Conservation (phyloP, 495 filamentous ascomycete genomes). For the Penicillium cosmopolitanum region DNA sequence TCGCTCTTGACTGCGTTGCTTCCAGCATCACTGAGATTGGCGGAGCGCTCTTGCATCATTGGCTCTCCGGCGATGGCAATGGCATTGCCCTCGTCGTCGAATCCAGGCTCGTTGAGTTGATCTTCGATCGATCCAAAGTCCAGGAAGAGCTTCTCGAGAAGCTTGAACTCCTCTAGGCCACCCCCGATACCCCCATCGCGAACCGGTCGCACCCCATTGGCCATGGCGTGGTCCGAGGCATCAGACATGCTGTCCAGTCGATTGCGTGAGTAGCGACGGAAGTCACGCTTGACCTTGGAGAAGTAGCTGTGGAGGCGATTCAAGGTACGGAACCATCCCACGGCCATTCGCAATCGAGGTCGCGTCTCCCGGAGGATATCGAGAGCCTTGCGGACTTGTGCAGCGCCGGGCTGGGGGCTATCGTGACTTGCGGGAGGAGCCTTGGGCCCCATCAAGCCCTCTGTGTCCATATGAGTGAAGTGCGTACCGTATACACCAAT, state of each 20-base stretch:
- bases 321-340: conserved; percentile 71
- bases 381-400: conserved; percentile 53
- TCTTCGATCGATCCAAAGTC: conserved; percentile 60
- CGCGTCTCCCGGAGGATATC: conserved; percentile 66
- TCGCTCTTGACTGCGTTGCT: conserved; percentile 50
- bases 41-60: conserved; percentile 37
- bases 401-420: conserved; percentile 35
- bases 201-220: conserved; percentile 46
- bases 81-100: conserved; percentile 40
- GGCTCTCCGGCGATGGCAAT: conserved; percentile 25
- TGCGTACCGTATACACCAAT: conserved; percentile 68
- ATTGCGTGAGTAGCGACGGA: conserved; percentile 51
- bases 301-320: conserved; percentile 71
- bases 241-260: conserved; percentile 36
- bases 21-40: conserved; percentile 44
- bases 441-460: conserved; percentile 56
- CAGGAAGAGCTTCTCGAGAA: conserved; percentile 59
- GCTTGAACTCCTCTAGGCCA: conserved; percentile 73
- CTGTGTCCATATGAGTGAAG: conserved; percentile 79
- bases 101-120: conserved; percentile 35
- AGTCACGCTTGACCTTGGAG: conserved; percentile 64
- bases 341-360: conserved; percentile 67
- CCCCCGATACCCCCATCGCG: conserved; percentile 61
- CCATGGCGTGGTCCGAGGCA: conserved; percentile 37
- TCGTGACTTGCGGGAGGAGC: conserved; percentile 29